Evolutionary conservation across 805 yeast species (phyloP).

Genomic region (Yarrowia sp.): DNA sequence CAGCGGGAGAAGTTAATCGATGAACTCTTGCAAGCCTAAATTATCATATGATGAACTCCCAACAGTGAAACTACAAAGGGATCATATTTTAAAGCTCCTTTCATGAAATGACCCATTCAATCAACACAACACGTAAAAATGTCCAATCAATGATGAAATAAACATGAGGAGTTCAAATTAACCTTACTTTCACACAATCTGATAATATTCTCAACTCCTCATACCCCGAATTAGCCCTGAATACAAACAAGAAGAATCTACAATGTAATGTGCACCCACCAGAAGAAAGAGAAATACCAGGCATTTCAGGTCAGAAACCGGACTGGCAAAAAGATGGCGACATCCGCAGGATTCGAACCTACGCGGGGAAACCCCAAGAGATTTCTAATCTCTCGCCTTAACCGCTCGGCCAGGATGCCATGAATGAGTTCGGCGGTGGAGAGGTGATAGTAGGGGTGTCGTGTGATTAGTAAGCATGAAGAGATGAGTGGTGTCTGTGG

Average conservation of each 20-base stretch:
- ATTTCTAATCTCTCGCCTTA: slow-evolving; percentile 26
- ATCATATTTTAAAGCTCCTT: too few relatives aligned
- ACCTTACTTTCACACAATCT: too few relatives aligned
- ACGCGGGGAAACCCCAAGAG: slow-evolving; percentile 29
- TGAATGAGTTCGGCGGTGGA: slow-evolving; percentile 1
- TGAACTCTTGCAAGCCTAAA: too few relatives aligned
- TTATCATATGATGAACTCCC: background rate
- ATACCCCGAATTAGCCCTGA: too few relatives aligned
- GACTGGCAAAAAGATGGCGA: slow-evolving; percentile 6
- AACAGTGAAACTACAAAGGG: background rate
- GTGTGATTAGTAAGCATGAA: background rate
- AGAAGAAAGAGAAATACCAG: background rate
- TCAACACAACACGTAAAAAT: background rate
- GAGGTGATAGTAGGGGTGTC: background rate
- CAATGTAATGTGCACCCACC: background rate
- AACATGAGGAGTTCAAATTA: too few relatives aligned
- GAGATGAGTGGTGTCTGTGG: too few relatives aligned
- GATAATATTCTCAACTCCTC: too few relatives aligned
- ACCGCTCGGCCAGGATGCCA: slow-evolving; percentile 28
- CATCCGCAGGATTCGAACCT: slow-evolving; percentile 28
- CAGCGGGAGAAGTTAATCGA: background rate
- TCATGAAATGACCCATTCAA: too few relatives aligned
- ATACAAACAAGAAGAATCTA: too few relatives aligned
- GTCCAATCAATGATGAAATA: too few relatives aligned
- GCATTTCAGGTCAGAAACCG: background rate